Base-by-base conservation (phyloP, 805 yeast species). In the Grigorovia jiainica region DNA sequence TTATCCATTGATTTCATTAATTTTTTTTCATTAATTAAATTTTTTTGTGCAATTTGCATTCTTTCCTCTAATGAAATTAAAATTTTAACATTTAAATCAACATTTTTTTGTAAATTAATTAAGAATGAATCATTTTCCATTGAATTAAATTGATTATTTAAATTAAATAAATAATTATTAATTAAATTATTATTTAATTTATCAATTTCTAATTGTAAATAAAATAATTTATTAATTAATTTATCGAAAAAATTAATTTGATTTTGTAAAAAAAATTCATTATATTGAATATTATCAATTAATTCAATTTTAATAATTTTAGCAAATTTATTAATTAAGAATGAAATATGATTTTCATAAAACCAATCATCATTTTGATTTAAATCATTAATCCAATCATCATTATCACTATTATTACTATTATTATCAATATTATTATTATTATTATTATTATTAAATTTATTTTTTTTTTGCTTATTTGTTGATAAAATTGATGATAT, bases 41-140 rank as follows among this genome's bases (percentile, higher is more conserved):
- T 51, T 9, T 38, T 42, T 36, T 48, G 52, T 41, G 54, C 53
- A 6, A 27, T 35, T n/a, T 44, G 44, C 41, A 56, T 48, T 27
- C 63, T 62, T 13, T 48, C 35, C 33, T 61, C 61, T 27, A 70
- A 44, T 1, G 44, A 48, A 13, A 48, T 48, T 21, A 69, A 40
- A 31, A 58, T 53, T 2, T 45, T 43, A 1, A 52, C 51, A 39
- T 50, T 54, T 7, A 41, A 36, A 5, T 38, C 33, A 3, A 59
- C 47, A 2, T 45, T 38, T 5, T 35, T 19, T 4, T 38, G 43
- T 7, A 60, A 29, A 10, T 43, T 42, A 5, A 43, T 38, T 11
- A 53, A 47, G 24, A 63, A 58, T 9, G 70, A 50, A 8, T 53
- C 47, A 7, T 48, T 40, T 36, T 63, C 47, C 21, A 53, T 52